phyloP scores from a whole-genome alignment of 2,329 filamentous ascomycete genomes.

The Xylariaceae sp. region DNA sequence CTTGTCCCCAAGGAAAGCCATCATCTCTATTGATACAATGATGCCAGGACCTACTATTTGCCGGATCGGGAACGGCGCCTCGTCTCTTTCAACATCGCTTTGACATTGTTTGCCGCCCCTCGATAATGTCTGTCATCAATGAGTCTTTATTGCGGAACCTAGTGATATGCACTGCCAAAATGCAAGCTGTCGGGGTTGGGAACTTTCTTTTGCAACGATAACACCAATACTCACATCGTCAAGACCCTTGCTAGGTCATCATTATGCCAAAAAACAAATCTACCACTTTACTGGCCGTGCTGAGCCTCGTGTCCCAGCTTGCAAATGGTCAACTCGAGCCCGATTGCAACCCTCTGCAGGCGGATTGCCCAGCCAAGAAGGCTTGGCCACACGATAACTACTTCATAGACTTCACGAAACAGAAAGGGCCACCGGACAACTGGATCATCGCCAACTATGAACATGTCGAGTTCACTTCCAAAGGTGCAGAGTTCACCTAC shows the following conservation, averaged over 20 bases:
- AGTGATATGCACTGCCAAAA: conserved; percentile 22
- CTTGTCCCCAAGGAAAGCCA: conserved; percentile 6
- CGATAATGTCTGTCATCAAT: conserved; percentile 22
- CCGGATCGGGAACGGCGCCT: conserved; percentile 26
- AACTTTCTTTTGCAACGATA: conserved; percentile 15
- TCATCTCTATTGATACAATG: conserved; percentile 1
- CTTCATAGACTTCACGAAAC: conserved; percentile 33
- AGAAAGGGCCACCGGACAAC: conserved; percentile 18
- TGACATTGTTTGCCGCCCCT: conserved; percentile 23
- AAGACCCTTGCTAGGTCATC: conserved; percentile 20
- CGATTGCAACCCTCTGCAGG: conserved; percentile 30
- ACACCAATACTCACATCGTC: conserved; percentile 11
- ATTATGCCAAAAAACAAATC: conserved; percentile 26
- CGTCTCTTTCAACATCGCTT: conserved; percentile 24
- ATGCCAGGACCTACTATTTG: neutral
- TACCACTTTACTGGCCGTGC: conserved; percentile 21
- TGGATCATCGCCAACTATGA: conserved; percentile 29
- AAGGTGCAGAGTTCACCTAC: conserved; percentile 31
- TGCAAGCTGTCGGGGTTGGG: neutral
- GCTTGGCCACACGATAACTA: conserved; percentile 27
- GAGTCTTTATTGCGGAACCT: conserved; percentile 27
- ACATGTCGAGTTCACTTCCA: conserved; percentile 26
- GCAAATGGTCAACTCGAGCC: conserved; percentile 28
- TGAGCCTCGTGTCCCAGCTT: conserved; percentile 24
- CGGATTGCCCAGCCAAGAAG: conserved; percentile 28